phyloP scores from a whole-genome alignment of 1,284 basidiomycete species.

The Irpex sp. region DNA sequence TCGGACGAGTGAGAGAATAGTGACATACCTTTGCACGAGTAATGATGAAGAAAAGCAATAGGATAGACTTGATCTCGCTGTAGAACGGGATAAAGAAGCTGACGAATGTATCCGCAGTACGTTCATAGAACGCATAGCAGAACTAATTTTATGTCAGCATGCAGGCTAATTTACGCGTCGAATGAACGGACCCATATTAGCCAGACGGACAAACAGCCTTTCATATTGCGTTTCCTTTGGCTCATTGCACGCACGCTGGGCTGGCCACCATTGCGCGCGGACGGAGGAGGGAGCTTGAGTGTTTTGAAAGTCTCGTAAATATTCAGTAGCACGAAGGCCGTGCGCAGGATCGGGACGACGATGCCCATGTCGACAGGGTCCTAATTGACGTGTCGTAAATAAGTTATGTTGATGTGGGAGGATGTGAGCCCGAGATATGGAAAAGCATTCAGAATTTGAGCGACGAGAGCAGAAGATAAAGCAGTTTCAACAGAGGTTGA shows the following conservation, averaged over 20 bases:
- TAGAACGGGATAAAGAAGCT: slow-evolving; percentile 76
- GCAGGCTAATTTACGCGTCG: background rate
- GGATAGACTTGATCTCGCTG: slow-evolving; percentile 69
- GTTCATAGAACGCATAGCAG: slow-evolving; percentile 62
- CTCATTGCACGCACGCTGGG: slow-evolving; percentile 63
- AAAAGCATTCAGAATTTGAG: background rate
- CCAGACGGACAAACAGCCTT: slow-evolving; percentile 79
- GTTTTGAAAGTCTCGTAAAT: slow-evolving; percentile 82
- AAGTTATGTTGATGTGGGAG: background rate
- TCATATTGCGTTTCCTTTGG: slow-evolving; percentile 77
- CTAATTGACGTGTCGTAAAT: background rate
- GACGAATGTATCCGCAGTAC: slow-evolving; percentile 55
- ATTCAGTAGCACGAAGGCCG: slow-evolving; percentile 71
- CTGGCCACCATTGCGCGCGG: slow-evolving; percentile 53
- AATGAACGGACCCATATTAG: slow-evolving; percentile 66
- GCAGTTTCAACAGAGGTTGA: background rate
- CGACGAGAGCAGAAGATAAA: background rate
- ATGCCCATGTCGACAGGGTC: slow-evolving; percentile 50
- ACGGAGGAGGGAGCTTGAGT: slow-evolving; percentile 61
- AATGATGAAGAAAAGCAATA: slow-evolving; percentile 66
- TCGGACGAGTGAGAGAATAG: background rate
- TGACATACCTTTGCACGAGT: slow-evolving; percentile 67
- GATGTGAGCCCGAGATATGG: background rate
- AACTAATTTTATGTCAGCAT: slow-evolving; percentile 39
- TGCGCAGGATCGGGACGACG: slow-evolving; percentile 62